phyloP scores from a whole-genome alignment of 805 yeast species.

The Zygotorulaspora chibaensis region DNA sequence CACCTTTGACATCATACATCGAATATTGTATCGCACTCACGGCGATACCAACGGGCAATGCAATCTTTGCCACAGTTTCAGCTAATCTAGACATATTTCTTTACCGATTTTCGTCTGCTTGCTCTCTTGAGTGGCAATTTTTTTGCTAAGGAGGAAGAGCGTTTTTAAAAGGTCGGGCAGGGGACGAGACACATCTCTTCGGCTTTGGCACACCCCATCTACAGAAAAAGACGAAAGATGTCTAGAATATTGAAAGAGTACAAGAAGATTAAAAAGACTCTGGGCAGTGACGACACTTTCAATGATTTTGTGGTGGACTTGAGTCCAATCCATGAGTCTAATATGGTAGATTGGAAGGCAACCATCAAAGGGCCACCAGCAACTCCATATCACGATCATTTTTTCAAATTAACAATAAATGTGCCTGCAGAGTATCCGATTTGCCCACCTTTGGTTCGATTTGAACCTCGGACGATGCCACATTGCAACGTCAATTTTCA shows the following conservation, averaged over 20 bases:
- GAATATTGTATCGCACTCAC: conserved; percentile 73
- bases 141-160: neutral
- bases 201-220: no score
- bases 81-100: conserved; percentile 19
- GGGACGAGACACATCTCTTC: neutral
- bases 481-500: conserved; percentile 49
- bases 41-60: conserved; percentile 68
- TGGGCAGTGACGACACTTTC: conserved; percentile 4
- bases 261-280: conserved; percentile 10
- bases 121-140: conserved; percentile 2
- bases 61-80: conserved; percentile 41
- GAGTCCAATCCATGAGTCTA: conserved; percentile 42
- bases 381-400: conserved; percentile 50
- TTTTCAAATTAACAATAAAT: conserved; percentile 46
- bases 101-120: neutral
- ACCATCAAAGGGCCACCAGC: conserved; percentile 48
- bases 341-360: conserved; percentile 51
- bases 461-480: conserved; percentile 38
- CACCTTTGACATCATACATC: conserved; percentile 93
- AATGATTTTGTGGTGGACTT: conserved; percentile 35
- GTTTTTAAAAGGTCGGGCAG: neutral
- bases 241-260: conserved; percentile 23
- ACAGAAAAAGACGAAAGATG: conserved; percentile 2
- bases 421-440: conserved; percentile 52
- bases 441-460: conserved; percentile 53